Evolutionary conservation across 495 filamentous ascomycete genomes (phyloP).

Genomic region (Glarea lozoyensis): DNA sequence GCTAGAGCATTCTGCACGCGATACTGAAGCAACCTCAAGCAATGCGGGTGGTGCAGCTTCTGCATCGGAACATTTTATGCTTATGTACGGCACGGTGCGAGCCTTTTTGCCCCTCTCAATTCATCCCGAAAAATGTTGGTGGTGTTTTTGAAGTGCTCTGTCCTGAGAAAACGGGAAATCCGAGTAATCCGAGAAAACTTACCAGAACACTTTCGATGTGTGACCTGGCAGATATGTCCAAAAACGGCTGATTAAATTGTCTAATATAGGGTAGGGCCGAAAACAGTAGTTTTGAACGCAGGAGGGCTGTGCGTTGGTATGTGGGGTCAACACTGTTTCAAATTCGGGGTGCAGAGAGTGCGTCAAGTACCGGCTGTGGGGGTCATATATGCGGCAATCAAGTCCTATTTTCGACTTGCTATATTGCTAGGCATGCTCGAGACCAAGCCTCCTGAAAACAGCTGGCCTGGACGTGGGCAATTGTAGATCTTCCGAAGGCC

Average conservation of each 20-base stretch:
- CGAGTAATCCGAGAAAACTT: too few relatives aligned
- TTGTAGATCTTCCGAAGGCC: too few relatives aligned
- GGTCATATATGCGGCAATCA: neutral
- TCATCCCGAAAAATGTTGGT: neutral
- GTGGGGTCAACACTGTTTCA: neutral
- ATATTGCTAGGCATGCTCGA: neutral
- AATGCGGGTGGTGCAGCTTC: neutral
- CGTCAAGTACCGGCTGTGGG: neutral
- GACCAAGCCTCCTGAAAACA: too few relatives aligned
- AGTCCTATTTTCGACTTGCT: neutral
- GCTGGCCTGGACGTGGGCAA: too few relatives aligned
- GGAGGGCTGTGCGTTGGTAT: neutral
- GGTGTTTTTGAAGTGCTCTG: neutral
- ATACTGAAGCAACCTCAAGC: neutral
- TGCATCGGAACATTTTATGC: neutral
- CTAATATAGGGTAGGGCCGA: too few relatives aligned
- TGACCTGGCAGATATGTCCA: neutral
- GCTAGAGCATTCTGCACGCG: neutral
- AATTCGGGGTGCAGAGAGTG: neutral
- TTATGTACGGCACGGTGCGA: constrained; percentile 1
- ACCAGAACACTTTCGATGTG: neutral
- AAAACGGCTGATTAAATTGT: too few relatives aligned
- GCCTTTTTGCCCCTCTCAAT: neutral
- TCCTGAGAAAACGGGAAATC: neutral
- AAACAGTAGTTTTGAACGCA: too few relatives aligned